These are phyloP conservation scores for Entomortierella parvispora DNA, from an alignment of 192 early-diverging fungal genomes.

Conservation along the genomic window DNA sequence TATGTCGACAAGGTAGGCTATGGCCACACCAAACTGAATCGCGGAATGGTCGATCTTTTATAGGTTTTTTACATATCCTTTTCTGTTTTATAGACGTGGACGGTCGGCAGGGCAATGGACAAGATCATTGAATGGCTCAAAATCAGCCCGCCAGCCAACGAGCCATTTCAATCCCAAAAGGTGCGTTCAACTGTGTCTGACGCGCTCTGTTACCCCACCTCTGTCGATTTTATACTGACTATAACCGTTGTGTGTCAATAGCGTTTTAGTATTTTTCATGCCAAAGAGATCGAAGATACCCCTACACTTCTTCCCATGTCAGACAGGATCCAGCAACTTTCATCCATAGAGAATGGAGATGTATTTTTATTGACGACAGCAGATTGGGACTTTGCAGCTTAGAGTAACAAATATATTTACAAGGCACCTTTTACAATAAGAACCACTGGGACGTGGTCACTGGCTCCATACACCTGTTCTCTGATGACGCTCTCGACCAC, in stretches of 20 bases:
- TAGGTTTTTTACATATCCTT: not conserved
- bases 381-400: constrained; percentile 5
- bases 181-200: not conserved
- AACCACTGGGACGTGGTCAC: constrained; percentile 88
- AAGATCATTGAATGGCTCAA: constrained; percentile 42
- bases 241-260: not conserved
- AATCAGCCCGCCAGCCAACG: constrained; percentile 16
- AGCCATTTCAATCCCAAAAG: constrained; percentile 40
- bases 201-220: not conserved
- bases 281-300: constrained; percentile 20
- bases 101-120: constrained; percentile 29
- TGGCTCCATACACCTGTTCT: constrained; percentile 85
- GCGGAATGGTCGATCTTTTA: not conserved
- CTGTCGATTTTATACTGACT: not conserved
- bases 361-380: constrained; percentile 34
- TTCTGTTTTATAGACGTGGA: constrained; percentile 26
- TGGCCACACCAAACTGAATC: not conserved
- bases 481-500: constrained; percentile 73
- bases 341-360: constrained; percentile 29
- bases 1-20: constrained; percentile 30
- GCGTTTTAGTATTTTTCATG: constrained; percentile 44
- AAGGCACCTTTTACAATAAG: constrained; percentile 59
- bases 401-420: constrained; percentile 1
- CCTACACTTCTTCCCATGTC: constrained; percentile 19
- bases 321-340: constrained; percentile 20